Percentiles rank a stretch among this genome's conserved stretches.
Evolutionary conservation across 192 early-diverging fungal genomes (phyloP).

Genomic region (Thoreauomyces humboldtii): DNA sequence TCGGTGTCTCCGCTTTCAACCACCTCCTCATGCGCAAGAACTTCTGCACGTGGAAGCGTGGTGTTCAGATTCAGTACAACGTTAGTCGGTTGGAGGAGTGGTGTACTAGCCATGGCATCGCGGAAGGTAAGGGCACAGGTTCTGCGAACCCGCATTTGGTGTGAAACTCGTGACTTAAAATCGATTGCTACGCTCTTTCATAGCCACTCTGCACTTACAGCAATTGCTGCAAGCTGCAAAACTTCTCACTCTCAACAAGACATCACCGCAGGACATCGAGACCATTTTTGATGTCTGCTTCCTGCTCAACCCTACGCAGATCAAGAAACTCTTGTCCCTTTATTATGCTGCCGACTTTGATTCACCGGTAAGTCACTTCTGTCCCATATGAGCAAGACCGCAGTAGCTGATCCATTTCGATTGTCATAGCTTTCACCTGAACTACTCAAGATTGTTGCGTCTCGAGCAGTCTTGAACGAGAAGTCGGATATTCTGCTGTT

Average conservation of each 20-base stretch:
- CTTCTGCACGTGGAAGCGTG: conserved; percentile 99
- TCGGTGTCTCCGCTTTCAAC: conserved; percentile 95
- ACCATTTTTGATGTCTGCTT: conserved; percentile 99
- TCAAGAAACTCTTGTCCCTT: conserved; percentile 94
- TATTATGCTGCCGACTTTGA: conserved; percentile 97
- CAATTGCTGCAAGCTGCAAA: conserved; percentile 96
- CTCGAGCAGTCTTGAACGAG: conserved; percentile 79
- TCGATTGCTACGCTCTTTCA: neutral
- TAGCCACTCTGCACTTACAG: conserved; percentile 79
- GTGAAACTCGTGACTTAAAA: too few relatives aligned
- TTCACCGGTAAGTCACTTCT: conserved; percentile 56
- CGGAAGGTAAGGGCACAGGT: conserved; percentile 79
- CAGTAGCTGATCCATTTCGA: neutral
- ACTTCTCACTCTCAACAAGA: conserved; percentile 93
- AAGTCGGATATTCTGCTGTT: conserved; percentile 87
- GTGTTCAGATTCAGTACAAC: conserved; percentile 99
- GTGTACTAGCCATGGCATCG: conserved; percentile 93
- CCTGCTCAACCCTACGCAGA: conserved; percentile 92
- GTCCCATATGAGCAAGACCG: neutral
- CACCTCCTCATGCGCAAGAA: conserved; percentile 97
- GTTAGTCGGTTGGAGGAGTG: conserved; percentile 96
- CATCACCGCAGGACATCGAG: conserved; percentile 84
- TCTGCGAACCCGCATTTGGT: too few relatives aligned
- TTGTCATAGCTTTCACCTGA: conserved; percentile 72
- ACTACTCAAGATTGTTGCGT: conserved; percentile 85